Evolutionary conservation across 1,284 basidiomycete species (phyloP).

Genomic region (Ustilago nuda): DNA sequence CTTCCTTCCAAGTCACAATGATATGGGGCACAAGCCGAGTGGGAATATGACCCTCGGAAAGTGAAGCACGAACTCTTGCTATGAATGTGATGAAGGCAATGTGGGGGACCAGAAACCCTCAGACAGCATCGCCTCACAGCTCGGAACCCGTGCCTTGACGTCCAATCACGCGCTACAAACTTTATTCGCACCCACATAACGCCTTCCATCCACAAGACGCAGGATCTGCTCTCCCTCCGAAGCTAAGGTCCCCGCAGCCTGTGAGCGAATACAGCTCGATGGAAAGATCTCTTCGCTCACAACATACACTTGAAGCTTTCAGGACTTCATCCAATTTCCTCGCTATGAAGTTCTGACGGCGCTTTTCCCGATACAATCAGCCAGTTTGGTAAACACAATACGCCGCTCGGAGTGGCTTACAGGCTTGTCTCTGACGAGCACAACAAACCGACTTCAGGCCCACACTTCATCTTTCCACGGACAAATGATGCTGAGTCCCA

Average conservation of each 20-base stretch:
- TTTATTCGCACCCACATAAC: neutral
- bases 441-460: neutral
- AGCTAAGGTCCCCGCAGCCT: no score
- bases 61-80: no score
- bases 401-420: no score
- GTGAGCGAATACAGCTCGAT: neutral
- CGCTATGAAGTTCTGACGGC: neutral
- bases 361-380: neutral
- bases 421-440: neutral
- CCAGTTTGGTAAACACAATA: no score
- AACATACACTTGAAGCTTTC: neutral
- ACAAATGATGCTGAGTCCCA: neutral
- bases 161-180: neutral
- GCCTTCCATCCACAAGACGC: neutral
- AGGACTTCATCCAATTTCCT: neutral
- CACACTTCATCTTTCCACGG: conserved; percentile 9
- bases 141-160: neutral
- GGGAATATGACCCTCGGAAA: no score
- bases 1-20: no score
- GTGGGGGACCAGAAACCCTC: no score
- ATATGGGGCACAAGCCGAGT: no score
- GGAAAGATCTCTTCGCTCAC: neutral
- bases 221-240: neutral
- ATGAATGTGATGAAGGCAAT: no score
- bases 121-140: neutral